phyloP scores from a whole-genome alignment of 192 early-diverging fungal genomes.

The Pilaira anomala region DNA sequence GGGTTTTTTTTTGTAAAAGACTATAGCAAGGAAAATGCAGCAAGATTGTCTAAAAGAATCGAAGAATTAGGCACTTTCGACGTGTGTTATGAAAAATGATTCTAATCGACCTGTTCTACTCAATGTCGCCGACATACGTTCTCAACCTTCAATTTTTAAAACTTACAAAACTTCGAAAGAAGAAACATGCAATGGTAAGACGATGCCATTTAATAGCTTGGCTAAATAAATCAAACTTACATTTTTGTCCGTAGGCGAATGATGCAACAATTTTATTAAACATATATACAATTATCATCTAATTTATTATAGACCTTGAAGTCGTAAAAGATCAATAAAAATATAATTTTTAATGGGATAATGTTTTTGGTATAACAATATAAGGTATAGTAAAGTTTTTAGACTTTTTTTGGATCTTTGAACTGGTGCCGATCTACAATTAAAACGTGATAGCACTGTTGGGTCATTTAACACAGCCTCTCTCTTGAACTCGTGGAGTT shows the following conservation, averaged over 20 bases:
- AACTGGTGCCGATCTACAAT: background rate
- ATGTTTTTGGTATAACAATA: background rate
- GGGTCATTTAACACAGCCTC: conserved; percentile 9
- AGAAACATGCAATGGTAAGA: background rate
- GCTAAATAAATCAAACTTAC: background rate
- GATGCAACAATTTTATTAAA: background rate
- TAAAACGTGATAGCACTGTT: background rate
- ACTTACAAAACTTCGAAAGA: background rate
- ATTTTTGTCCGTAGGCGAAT: conserved; percentile 1
- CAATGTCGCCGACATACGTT: no score
- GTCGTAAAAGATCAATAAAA: background rate
- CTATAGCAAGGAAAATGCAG: conserved; percentile 2
- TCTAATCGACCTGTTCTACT: background rate
- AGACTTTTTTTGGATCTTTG: conserved; percentile 7
- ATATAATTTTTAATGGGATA: background rate
- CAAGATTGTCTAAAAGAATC: conserved; percentile 3
- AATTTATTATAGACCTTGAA: background rate
- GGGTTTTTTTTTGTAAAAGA: conserved; percentile 3
- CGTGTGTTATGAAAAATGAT: conserved; percentile 8
- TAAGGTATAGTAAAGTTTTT: background rate
- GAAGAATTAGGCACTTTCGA: conserved; percentile 7
- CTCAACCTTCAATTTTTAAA: no score
- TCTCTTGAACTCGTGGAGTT: conserved; percentile 10
- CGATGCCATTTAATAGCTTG: background rate
- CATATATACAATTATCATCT: background rate